These are phyloP conservation scores for Arctium minus DNA, from an alignment of 129 eudicot genomes.

Conservation along the genomic window DNA sequence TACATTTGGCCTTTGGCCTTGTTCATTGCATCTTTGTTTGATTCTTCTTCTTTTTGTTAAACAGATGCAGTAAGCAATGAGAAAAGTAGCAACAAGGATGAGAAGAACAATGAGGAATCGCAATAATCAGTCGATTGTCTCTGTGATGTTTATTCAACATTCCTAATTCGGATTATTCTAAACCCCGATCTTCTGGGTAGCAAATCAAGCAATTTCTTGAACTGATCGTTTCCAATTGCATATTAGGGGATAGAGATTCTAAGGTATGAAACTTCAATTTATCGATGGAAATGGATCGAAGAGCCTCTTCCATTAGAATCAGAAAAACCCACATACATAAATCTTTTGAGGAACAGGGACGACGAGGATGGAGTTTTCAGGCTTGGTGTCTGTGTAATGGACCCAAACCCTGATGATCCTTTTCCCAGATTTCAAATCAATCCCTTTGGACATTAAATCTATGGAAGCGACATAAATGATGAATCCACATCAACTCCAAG, in stretches of 20 bases:
- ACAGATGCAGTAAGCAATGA: no score
- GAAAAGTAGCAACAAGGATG: conserved; percentile 19
- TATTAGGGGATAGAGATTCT: no score
- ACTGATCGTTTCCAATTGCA: no score
- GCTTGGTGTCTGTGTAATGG: conserved; percentile 36
- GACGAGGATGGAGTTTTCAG: conserved; percentile 32
- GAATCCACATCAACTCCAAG: conserved; percentile 42
- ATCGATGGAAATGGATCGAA: conserved; percentile 30
- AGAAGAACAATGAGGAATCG: conserved; percentile 18
- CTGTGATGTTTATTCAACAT: neutral
- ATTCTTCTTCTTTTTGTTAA: conserved; percentile 12
- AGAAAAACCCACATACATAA: conserved; percentile 62
- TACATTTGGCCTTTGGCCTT: conserved; percentile 28
- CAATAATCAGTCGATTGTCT: conserved; percentile 17
- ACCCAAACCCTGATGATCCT: conserved; percentile 44
- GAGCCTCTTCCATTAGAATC: conserved; percentile 52
- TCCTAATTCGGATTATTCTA: neutral
- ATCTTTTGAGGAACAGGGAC: conserved; percentile 34
- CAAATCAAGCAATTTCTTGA: no score
- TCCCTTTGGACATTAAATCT: conserved; percentile 35
- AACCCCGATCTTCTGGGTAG: conserved; percentile 31
- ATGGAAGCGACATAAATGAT: conserved; percentile 31
- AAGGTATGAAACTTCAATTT: conserved; percentile 45
- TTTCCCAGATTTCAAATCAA: conserved; percentile 47
- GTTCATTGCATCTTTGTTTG: conserved; percentile 12